Base-by-base conservation (phyloP, 2,329 filamentous ascomycete genomes). In the Claviceps sp. region DNA sequence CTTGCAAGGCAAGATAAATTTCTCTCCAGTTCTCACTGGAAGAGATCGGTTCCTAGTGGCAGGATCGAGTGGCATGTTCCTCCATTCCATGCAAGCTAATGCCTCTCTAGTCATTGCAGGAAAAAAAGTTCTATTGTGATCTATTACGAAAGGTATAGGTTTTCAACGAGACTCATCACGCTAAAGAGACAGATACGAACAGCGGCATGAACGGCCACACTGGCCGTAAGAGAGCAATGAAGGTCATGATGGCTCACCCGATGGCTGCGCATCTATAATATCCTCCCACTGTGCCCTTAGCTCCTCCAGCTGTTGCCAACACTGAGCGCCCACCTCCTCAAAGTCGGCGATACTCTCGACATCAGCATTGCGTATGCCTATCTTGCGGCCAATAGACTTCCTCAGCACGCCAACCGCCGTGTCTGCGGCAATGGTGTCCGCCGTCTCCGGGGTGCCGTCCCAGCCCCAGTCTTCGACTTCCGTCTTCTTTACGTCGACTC, bases 391-490 rank as follows among this genome's bases (percentile, higher is more conserved):
- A 11, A 75, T 72, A 24, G 73, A 70, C 60, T 72, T 75, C 44
- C 72, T 68, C 57, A 80, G 69, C 51, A 73, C 69, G 2, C 74
- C 74, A 45, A 68, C 60, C 42, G 71, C 67, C 0, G 59, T 60
- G 61, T 76, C 78, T 3, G 67, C 69, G 40, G 68, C 64, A 48
- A 62, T 62, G 2, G 70, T 67, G 7, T 69, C 58, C 44, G 70
- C 67, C 40, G 72, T 70, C 56, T 75, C 73, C n/a, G 74, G 70
- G 9, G 67, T 70, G 52, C 85, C 82, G 56, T 79, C 72, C 67
- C 82, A 84, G 0, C 89, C 90, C 89, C 90, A 96, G 7, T 89
- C 87, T 44, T 87, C 82, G 3, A 95, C 84, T 66, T 95, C 88
- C 1, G 89, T 94, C 60, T 81, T 80, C 67, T 84, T 85, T 5